Evolutionary conservation across 768 basidiomycete species (phyloP).

Genomic region (Tremella mesenterica): DNA sequence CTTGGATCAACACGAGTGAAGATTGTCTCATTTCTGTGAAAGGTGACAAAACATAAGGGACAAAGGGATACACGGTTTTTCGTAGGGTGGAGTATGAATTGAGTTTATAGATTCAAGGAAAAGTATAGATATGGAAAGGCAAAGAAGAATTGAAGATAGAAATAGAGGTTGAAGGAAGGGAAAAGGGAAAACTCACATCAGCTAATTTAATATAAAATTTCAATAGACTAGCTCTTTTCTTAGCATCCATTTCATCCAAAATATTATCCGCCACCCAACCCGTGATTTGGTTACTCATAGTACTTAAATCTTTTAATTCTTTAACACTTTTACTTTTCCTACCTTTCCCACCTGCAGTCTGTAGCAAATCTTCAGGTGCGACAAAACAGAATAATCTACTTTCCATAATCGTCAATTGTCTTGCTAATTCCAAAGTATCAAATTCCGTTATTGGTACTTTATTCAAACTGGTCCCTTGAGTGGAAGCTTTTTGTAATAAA

Average conservation of each 20-base stretch:
- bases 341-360: conserved; percentile 58
- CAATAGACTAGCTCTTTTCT: conserved; percentile 67
- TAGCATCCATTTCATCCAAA: conserved; percentile 74
- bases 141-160: too few species aligned
- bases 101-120: too few species aligned
- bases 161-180: too few species aligned
- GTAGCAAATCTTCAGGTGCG: conserved; percentile 76
- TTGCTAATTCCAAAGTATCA: conserved; percentile 79
- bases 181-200: conserved; percentile 30
- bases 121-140: too few species aligned
- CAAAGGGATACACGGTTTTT: too few species aligned
- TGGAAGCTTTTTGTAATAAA: conserved; percentile 58
- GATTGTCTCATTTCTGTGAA: too few species aligned
- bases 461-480: conserved; percentile 11
- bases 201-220: conserved; percentile 88
- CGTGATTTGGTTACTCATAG: conserved; percentile 83
- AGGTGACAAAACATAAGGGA: too few species aligned
- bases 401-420: conserved; percentile 92
- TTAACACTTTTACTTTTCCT: conserved; percentile 52
- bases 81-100: too few species aligned
- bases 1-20: too few species aligned
- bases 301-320: conserved; percentile 69
- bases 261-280: conserved; percentile 85
- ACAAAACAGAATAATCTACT: conserved; percentile 77
- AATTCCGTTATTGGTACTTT: conserved; percentile 75